Conservation (phyloP, 2,329 filamentous ascomycete species). For the Pseudogymnoascus sp. region DNA sequence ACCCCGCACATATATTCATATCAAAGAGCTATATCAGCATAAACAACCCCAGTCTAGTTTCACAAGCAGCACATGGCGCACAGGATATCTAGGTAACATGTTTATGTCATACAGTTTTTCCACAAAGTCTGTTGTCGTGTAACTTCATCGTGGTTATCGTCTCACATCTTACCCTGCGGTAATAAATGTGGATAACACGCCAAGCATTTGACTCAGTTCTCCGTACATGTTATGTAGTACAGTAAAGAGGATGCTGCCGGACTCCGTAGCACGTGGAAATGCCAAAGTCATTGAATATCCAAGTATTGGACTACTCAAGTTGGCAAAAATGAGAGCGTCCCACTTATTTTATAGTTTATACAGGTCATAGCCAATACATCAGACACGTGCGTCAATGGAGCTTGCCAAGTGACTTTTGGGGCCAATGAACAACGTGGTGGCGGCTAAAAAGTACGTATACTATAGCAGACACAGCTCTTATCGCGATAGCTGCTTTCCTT, state of each 20-base stretch:
- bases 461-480: not conserved
- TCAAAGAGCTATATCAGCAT: too few relatives aligned
- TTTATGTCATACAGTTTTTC: not conserved
- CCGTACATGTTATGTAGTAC: not conserved
- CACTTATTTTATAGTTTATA: not conserved
- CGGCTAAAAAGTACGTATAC: not conserved
- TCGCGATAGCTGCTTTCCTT: not conserved
- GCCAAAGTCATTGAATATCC: not conserved
- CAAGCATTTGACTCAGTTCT: not conserved
- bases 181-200: not conserved
- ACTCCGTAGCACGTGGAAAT: not conserved
- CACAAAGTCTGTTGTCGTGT: not conserved
- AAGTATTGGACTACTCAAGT: not conserved
- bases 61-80: too few relatives aligned
- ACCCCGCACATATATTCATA: not conserved
- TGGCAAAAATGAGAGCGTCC: not conserved
- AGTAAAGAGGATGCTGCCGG: not conserved
- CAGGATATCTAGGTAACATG: not conserved
- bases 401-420: not conserved
- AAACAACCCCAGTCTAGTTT: too few relatives aligned
- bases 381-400: not conserved
- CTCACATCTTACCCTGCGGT: not conserved
- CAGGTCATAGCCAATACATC: not conserved
- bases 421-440: conserved; percentile 3
- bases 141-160: not conserved